Evolutionary conservation across 768 basidiomycete species (phyloP).

Genomic region (Russula sp.): DNA sequence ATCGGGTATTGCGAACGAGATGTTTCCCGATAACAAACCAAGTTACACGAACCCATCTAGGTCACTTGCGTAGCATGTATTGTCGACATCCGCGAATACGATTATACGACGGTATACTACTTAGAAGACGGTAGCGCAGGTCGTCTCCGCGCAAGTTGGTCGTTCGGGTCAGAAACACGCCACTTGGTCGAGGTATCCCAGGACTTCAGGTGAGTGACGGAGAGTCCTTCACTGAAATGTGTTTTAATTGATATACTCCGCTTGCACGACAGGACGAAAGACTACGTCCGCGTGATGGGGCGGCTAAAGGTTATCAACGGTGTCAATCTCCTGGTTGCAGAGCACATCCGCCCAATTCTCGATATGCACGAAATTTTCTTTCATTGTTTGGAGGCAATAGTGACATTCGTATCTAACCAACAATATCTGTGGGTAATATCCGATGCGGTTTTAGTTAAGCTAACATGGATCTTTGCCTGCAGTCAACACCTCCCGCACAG

Average conservation of each 20-base stretch:
- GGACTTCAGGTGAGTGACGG: constrained; percentile 2
- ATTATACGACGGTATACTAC: constrained; percentile 18
- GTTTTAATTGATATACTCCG: not conserved
- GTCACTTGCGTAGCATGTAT: constrained; percentile 53
- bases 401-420: constrained; percentile 39
- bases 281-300: constrained; percentile 24
- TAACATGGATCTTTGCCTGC: not conserved
- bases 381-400: constrained; percentile 46
- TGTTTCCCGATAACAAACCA: not conserved
- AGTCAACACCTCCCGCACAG: not conserved
- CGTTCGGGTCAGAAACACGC: not conserved
- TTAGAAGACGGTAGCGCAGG: constrained; percentile 43
- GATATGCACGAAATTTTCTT: constrained; percentile 50
- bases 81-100: constrained; percentile 27
- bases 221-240: not conserved
- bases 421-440: constrained; percentile 32
- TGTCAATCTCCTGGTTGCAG: constrained; percentile 42
- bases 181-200: not conserved
- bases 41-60: constrained; percentile 30
- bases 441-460: not conserved
- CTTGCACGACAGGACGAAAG: constrained; percentile 1
- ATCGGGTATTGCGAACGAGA: constrained; percentile 9
- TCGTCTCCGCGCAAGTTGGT: constrained; percentile 19
- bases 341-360: constrained; percentile 39
- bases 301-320: constrained; percentile 35